Conservation (phyloP, 176 grass and related monocot genomes). For the Melocanna baccifera region DNA sequence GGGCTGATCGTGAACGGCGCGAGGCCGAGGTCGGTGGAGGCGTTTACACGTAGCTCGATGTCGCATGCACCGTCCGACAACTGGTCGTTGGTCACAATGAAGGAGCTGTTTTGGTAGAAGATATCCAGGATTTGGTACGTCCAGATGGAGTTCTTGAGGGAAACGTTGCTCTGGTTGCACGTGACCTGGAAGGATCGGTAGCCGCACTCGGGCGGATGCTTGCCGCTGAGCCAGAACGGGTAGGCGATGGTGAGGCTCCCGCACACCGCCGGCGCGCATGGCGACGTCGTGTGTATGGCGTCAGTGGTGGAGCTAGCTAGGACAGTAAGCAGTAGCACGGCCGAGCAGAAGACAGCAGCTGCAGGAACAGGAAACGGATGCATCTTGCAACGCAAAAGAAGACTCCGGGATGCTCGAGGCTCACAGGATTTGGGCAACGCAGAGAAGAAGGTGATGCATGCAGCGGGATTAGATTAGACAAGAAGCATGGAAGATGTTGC, state of each 20-base stretch:
- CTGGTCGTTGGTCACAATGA: neutral
- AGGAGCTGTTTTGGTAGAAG: constrained; percentile 29
- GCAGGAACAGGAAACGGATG: neutral
- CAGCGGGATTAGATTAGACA: too few relatives aligned
- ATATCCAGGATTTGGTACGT: neutral
- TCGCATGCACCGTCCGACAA: too few relatives aligned
- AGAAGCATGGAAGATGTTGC: neutral
- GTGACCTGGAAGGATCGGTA: constrained; percentile 11
- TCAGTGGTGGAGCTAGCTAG: neutral
- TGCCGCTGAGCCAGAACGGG: constrained; percentile 49
- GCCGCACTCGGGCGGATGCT: constrained; percentile 31
- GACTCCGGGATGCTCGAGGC: neutral
- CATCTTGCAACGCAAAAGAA: neutral
- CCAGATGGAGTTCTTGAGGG: neutral
- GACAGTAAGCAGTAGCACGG: neutral
- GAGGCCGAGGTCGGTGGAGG: constrained; percentile 24
- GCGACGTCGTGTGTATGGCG: neutral
- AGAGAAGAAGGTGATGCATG: neutral
- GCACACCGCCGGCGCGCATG: constrained; percentile 25
- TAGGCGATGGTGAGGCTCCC: constrained; percentile 26
- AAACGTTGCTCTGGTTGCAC: neutral
- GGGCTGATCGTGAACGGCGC: constrained; percentile 20
- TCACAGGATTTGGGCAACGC: neutral
- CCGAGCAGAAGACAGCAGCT: neutral
- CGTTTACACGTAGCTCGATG: neutral